Evolutionary conservation across 1,139 yeast genomes (phyloP).

Genomic region (Geotrichum restrictum): DNA sequence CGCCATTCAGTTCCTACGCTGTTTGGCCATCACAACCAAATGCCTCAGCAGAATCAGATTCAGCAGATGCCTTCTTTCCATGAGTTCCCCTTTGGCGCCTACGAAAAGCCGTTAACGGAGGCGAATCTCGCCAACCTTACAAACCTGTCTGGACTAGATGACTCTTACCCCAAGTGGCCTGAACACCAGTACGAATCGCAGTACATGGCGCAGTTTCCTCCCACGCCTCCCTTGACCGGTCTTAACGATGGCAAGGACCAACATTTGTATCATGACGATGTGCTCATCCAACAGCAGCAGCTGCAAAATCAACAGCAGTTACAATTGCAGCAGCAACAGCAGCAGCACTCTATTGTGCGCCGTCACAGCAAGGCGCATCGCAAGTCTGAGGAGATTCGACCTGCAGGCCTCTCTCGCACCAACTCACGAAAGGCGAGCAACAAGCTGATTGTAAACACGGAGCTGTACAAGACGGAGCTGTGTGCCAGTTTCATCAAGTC

Average conservation of each 20-base stretch:
- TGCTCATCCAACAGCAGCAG: not conserved
- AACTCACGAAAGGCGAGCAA: conserved; percentile 14
- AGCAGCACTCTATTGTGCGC: not conserved
- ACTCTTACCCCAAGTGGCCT: not conserved
- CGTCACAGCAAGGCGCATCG: conserved; percentile 5
- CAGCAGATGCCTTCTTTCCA: not conserved
- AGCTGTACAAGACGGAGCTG: conserved; percentile 82
- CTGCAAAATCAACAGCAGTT: conserved; percentile 8
- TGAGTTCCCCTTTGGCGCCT: not conserved
- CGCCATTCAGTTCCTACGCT: conserved; percentile 1
- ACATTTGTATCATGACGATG: not conserved
- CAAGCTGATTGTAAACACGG: conserved; percentile 51
- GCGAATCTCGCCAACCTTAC: not conserved
- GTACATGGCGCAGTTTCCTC: conserved; percentile 9
- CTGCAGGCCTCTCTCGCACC: conserved; percentile 5
- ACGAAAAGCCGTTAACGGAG: not conserved
- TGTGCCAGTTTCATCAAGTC: conserved; percentile 74
- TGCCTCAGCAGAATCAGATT: not conserved
- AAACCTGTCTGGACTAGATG: not conserved
- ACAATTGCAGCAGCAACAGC: conserved; percentile 2
- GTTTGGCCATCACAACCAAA: not conserved
- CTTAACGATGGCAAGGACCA: not conserved
- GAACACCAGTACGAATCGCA: conserved; percentile 10
- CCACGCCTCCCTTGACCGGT: conserved; percentile 13
- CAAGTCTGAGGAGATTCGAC: conserved; percentile 1